These are phyloP conservation scores for Madurella mycetomatis DNA, from an alignment of 2,329 filamentous ascomycete species.

Conservation along the genomic window DNA sequence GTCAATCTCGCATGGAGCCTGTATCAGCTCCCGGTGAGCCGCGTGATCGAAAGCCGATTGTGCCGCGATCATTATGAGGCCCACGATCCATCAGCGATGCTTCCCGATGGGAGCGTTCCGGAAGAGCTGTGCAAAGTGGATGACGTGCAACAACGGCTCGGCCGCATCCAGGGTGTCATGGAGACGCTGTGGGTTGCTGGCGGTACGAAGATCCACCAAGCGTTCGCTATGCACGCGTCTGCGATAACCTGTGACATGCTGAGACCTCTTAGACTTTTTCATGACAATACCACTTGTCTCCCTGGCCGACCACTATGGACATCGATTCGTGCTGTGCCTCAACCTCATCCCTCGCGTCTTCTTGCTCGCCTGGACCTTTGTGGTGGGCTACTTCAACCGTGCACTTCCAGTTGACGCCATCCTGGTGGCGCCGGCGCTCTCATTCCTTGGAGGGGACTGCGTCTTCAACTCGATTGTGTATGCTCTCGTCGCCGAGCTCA, in stretches of 20 bases:
- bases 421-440: conserved; percentile 38
- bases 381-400: conserved; percentile 37
- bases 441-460: conserved; percentile 46
- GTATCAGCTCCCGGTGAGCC: conserved; percentile 44
- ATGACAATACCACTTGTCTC: conserved; percentile 48
- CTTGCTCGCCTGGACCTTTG: conserved; percentile 38
- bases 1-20: conserved; percentile 46
- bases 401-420: conserved; percentile 37
- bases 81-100: conserved; percentile 36
- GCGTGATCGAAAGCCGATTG: conserved; percentile 43
- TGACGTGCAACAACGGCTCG: conserved; percentile 46
- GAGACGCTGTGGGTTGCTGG: conserved; percentile 48
- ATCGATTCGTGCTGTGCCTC: conserved; percentile 37
- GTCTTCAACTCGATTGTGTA: conserved; percentile 49
- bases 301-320: conserved; percentile 41
- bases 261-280: conserved; percentile 38
- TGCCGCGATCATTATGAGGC: conserved; percentile 47
- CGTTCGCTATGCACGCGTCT: neutral
- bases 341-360: conserved; percentile 41
- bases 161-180: conserved; percentile 48
- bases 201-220: conserved; percentile 1
- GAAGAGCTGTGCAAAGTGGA: conserved; percentile 53
- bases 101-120: conserved; percentile 37
- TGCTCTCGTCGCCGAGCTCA: conserved; percentile 40
- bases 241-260: conserved; percentile 26